phyloP scores from a whole-genome alignment of 140 eudicot species.

The Erigeron philadelphicus region DNA sequence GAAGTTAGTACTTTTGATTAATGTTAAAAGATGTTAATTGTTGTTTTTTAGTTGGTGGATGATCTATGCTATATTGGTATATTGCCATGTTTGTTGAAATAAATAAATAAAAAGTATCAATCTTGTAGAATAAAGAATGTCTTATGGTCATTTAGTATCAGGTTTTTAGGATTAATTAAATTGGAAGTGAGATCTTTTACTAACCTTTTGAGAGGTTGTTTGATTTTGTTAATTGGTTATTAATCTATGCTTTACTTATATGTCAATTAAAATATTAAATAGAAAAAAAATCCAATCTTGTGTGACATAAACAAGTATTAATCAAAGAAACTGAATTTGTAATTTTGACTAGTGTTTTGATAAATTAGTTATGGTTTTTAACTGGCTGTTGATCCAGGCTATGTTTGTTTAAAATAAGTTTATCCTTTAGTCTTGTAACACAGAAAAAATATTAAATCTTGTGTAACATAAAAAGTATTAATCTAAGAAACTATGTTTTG shows the following conservation, averaged over 20 bases:
- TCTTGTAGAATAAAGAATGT: constrained; percentile 4
- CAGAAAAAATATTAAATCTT: background rate
- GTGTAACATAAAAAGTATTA: no score
- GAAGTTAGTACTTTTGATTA: no score
- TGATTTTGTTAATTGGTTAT: background rate
- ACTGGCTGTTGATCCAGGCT: background rate
- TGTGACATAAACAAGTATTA: no score
- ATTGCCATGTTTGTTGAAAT: background rate
- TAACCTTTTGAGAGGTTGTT: background rate
- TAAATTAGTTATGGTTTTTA: background rate
- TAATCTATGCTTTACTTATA: background rate
- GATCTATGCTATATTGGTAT: background rate
- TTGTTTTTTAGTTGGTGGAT: background rate
- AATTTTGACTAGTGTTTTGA: background rate
- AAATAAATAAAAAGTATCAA: background rate
- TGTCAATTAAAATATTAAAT: background rate
- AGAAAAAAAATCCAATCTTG: background rate
- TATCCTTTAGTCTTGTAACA: constrained; percentile 4
- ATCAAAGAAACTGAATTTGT: background rate
- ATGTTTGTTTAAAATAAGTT: background rate
- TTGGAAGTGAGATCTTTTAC: background rate
- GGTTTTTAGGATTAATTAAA: background rate
- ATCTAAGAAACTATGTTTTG: background rate
- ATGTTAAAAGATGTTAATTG: background rate
- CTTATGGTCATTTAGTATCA: background rate